Conservation (phyloP, 495 filamentous ascomycete genomes). For the Penicillium crystallinum region DNA sequence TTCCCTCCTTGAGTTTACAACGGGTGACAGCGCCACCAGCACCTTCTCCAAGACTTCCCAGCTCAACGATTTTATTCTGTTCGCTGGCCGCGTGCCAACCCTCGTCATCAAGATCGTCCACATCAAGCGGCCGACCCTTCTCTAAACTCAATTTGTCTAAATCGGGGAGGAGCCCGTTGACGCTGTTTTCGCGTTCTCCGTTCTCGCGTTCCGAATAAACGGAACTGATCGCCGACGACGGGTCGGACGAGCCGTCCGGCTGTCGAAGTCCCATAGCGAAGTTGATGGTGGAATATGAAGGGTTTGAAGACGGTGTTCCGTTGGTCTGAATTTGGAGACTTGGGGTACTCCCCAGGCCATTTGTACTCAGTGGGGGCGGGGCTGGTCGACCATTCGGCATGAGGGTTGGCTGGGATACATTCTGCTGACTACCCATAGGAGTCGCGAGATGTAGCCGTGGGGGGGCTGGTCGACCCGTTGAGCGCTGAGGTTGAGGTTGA, state of each 20-base stretch:
- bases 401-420: constrained; percentile 54
- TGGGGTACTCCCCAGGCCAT: constrained; percentile 67
- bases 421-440: constrained; percentile 67
- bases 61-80: constrained; percentile 78
- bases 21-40: constrained; percentile 93
- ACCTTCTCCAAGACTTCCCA: constrained; percentile 90
- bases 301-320: constrained; percentile 75
- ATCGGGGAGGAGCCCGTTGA: constrained; percentile 59
- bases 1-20: constrained; percentile 81
- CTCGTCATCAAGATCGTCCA: constrained; percentile 90
- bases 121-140: constrained; percentile 75
- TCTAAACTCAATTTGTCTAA: constrained; percentile 71
- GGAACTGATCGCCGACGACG: constrained; percentile 80
- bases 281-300: constrained; percentile 70
- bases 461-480: constrained; percentile 48
- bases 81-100: constrained; percentile 90
- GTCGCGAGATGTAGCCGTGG: constrained; percentile 77
- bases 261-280: constrained; percentile 63
- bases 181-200: constrained; percentile 69
- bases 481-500: constrained; percentile 29
- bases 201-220: constrained; percentile 71
- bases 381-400: constrained; percentile 47
- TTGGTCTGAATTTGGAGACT: constrained; percentile 67
- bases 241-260: constrained; percentile 69
- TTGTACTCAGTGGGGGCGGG: constrained; percentile 45